phyloP scores from a whole-genome alignment of 2,329 filamentous ascomycete species.

The Venturiaceae sp. region DNA sequence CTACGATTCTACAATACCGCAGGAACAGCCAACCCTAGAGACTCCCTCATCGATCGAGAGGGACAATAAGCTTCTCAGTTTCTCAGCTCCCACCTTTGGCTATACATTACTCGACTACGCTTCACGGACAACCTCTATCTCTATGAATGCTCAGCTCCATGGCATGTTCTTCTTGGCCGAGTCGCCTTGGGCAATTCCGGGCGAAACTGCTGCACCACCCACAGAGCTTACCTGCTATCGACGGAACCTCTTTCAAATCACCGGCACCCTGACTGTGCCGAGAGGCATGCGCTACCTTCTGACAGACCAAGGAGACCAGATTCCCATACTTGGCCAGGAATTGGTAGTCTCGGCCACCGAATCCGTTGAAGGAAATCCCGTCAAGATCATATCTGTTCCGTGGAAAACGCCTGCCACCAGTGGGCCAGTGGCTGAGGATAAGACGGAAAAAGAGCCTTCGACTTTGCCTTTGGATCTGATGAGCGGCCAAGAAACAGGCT shows the following conservation, averaged over 20 bases:
- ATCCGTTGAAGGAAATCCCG: conserved; percentile 83
- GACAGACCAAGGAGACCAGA: conserved; percentile 73
- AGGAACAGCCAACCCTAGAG: conserved; percentile 37
- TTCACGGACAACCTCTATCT: conserved; percentile 53
- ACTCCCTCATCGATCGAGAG: conserved; percentile 49
- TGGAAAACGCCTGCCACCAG: conserved; percentile 93
- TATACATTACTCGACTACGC: conserved; percentile 57
- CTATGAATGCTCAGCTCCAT: conserved; percentile 67
- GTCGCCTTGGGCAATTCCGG: conserved; percentile 55
- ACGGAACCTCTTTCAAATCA: conserved; percentile 92
- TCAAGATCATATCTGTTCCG: conserved; percentile 91
- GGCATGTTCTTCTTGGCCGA: conserved; percentile 87
- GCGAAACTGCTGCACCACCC: conserved; percentile 48
- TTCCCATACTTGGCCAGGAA: conserved; percentile 74
- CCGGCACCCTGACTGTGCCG: conserved; percentile 75
- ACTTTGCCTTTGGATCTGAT: conserved; percentile 64
- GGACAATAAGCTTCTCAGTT: conserved; percentile 48
- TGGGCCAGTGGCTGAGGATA: conserved; percentile 38
- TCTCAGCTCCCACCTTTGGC: conserved; percentile 36
- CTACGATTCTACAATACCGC: conserved; percentile 17
- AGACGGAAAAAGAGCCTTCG: conserved; percentile 75
- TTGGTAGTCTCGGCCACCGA: conserved; percentile 87
- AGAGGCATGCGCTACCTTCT: conserved; percentile 69
- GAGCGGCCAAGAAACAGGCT: conserved; percentile 59
- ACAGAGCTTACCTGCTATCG: conserved; percentile 92